Evolutionary conservation across 2,329 filamentous ascomycete species (phyloP), one percentile per base, ranked within the genome.

Genomic region (Ophiostoma novo-ulmi): DNA sequence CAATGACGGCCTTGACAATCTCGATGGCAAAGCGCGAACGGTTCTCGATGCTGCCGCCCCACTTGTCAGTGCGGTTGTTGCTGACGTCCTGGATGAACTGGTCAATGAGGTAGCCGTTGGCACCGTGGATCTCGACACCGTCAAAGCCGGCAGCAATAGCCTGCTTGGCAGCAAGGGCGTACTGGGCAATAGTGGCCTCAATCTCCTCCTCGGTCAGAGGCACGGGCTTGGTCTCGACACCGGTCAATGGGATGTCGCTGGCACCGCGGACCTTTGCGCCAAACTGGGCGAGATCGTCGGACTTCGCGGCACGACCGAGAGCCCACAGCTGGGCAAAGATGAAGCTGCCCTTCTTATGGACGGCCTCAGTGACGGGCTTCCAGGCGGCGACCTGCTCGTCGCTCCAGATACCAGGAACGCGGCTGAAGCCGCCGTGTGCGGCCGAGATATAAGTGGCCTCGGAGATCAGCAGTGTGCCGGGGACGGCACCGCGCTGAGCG

Each of bases 91-190:
- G 84, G 8, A 38, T 67, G 81, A 94, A 95, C 3, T 82, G 80
- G 75, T 89, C 87, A 0, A 94, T 80, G 0, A 95, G 83, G 77
- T 94, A 95, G 0, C 92, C 91, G 76, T 95, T 91, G 0, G 91
- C 92, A 74, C 85, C 87, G 80, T 95, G 92, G 69, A 96, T 87
- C 78, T 89, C 89, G 26, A 91, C 83, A 6, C 87, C 87, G 75
- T 91, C 89, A 73, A 89, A 89, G 0, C 91, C 91, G 0, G 86
- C 87, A 41, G 83, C 81, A 1, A 92, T 78, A 0, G 90, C 85
- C 22, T 87, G 81, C 74, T 83, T 81, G 0, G 83, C 80, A 0
- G 83, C 84, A 0, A 82, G 83, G 1, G 82, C 84, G 79, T 85
- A 92, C 3, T 86, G 85, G 5, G 77, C 77, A 78, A 91, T 90